Conservation (phyloP, 1,139 yeast genomes). For the Lodderomyces metapsilosis region DNA sequence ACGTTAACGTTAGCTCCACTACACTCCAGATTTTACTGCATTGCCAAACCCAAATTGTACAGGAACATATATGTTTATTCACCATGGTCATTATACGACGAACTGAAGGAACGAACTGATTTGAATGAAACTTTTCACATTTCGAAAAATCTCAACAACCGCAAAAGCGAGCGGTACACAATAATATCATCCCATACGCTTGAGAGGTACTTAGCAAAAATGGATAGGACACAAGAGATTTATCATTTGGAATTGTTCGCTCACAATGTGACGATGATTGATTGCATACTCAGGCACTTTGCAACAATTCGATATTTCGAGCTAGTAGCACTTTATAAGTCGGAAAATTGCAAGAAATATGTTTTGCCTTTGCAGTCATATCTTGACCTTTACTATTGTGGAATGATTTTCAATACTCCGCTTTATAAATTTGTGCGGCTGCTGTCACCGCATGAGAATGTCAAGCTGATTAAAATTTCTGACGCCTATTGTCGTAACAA, state of each 20-base stretch:
- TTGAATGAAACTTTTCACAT: neutral
- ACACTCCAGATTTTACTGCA: slow-evolving; percentile 2
- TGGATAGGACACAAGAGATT: neutral
- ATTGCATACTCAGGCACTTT: neutral
- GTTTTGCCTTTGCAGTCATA: neutral
- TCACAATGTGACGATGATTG: neutral
- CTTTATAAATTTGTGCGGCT: too few species aligned
- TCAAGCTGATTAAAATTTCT: too few species aligned
- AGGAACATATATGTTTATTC: neutral
- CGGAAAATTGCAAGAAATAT: neutral
- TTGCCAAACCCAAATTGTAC: slow-evolving; percentile 1
- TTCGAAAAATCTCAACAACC: neutral
- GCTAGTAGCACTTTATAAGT: neutral
- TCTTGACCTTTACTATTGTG: neutral
- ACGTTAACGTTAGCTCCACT: neutral
- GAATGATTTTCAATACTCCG: neutral
- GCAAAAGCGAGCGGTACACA: neutral
- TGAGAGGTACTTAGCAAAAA: neutral
- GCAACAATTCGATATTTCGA: neutral
- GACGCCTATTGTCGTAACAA: too few species aligned
- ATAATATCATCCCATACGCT: neutral
- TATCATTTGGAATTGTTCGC: neutral
- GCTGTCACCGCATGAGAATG: too few species aligned
- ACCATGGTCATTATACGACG: neutral
- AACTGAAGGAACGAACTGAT: neutral